Conservation (phyloP, 441 rosid species). For the Eugenia klotzschiana region DNA sequence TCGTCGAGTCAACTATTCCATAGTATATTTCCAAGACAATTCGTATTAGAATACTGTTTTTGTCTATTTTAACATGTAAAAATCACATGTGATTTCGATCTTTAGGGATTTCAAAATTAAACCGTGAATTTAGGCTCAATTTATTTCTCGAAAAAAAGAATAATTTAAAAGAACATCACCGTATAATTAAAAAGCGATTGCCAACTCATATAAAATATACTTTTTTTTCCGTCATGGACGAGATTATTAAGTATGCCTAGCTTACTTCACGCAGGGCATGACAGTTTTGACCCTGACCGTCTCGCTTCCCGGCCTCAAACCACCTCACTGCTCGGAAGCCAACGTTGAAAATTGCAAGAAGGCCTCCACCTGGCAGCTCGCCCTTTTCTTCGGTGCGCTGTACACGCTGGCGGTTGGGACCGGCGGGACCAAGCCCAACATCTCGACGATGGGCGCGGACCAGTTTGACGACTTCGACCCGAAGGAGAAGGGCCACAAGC, state of each 20-base stretch:
- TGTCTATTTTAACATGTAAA: neutral
- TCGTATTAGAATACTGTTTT: neutral
- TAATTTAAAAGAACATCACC: too few species aligned
- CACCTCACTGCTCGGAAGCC: constrained; percentile 36
- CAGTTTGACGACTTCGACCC: constrained; percentile 79
- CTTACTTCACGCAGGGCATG: constrained; percentile 49
- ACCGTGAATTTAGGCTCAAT: neutral
- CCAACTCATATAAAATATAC: too few species aligned
- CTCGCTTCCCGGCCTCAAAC: constrained; percentile 49
- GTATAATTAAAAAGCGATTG: too few species aligned
- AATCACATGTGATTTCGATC: neutral
- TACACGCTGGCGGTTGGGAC: constrained; percentile 65
- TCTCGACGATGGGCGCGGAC: constrained; percentile 83
- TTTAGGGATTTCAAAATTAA: neutral
- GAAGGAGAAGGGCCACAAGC: constrained; percentile 57
- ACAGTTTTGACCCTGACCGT: constrained; percentile 51
- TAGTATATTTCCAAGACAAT: neutral
- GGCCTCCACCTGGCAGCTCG: constrained; percentile 47
- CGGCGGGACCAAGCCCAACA: constrained; percentile 88
- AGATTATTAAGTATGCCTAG: neutral
- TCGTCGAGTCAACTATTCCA: neutral
- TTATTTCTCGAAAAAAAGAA: too few species aligned
- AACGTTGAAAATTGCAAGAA: constrained; percentile 27
- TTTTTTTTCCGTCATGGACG: neutral
- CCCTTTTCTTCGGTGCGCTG: constrained; percentile 51